These are phyloP conservation scores for Vickermania spadyakhi DNA, from an alignment of 208 protist species.

Conservation along the genomic window DNA sequence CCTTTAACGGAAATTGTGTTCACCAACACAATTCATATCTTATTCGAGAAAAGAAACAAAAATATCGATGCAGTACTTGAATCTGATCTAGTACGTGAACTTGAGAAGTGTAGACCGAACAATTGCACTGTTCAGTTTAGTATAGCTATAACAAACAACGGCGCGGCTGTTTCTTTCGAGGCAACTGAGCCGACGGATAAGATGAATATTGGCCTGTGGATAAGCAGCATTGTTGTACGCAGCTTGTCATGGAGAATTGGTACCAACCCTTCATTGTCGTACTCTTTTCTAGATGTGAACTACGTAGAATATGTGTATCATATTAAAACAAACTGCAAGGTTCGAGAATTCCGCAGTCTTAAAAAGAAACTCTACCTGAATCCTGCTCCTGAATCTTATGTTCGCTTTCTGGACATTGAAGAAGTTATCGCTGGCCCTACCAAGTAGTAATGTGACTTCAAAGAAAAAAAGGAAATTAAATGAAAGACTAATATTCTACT, in stretches of 20 bases:
- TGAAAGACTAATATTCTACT: too few species aligned
- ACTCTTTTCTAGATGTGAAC: conserved; percentile 44
- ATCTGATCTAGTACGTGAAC: conserved; percentile 22
- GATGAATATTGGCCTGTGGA: conserved; percentile 53
- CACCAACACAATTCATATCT: conserved; percentile 58
- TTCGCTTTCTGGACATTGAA: conserved; percentile 51
- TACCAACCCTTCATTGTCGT: conserved; percentile 32
- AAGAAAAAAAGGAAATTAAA: too few species aligned
- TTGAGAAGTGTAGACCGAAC: conserved; percentile 63
- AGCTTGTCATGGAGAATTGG: conserved; percentile 72
- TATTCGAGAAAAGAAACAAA: conserved; percentile 54
- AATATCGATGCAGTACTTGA: conserved; percentile 57
- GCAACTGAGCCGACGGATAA: conserved; percentile 29
- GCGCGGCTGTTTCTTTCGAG: conserved; percentile 44
- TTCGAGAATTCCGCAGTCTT: conserved; percentile 33
- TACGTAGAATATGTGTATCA: conserved; percentile 76
- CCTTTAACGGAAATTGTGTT: conserved; percentile 61
- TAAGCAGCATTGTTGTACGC: conserved; percentile 56
- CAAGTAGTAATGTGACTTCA: background rate
- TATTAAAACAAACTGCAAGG: conserved; percentile 49
- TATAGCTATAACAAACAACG: conserved; percentile 20
- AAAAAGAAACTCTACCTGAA: conserved; percentile 42
- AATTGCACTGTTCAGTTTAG: conserved; percentile 32
- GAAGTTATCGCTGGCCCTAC: conserved; percentile 4
- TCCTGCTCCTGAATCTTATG: conserved; percentile 50